Conservation (phyloP, 139 green algal species). For the Tetraselmis striata region DNA sequence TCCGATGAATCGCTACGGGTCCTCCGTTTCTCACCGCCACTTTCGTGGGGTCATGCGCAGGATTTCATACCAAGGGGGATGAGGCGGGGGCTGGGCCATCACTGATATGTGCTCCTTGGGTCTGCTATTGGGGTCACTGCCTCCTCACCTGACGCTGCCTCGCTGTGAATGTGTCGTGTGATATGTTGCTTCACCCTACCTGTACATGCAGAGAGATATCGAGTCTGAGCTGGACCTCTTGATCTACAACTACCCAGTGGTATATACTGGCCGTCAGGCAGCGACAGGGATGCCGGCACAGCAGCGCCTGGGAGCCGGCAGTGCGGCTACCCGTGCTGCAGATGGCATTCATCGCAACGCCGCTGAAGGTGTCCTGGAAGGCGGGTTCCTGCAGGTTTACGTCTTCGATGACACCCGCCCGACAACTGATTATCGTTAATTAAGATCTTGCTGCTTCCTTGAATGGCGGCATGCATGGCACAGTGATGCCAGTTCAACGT, state of each 20-base stretch:
- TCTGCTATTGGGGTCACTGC: no score
- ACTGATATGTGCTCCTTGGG: no score
- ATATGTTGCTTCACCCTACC: no score
- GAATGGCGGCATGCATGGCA: no score
- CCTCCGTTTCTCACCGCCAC: neutral
- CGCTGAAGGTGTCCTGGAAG: neutral
- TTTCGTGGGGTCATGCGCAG: neutral
- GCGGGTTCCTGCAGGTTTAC: neutral
- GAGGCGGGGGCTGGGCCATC: neutral
- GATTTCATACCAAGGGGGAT: neutral
- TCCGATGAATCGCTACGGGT: neutral
- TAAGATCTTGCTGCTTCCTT: no score
- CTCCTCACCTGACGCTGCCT: no score
- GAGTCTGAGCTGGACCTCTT: neutral
- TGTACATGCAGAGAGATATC: neutral
- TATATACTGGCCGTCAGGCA: neutral
- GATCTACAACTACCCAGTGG: neutral
- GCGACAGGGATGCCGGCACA: no score
- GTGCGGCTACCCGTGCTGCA: neutral
- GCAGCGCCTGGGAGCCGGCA: no score
- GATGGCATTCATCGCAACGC: neutral
- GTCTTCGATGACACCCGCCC: neutral
- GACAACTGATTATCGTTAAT: no score
- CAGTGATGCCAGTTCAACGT: no score
- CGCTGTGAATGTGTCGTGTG: no score